Percentiles rank a stretch among this genome's conserved stretches.
Conservation (phyloP, 495 filamentous ascomycete genomes). For the Lindgomyces ingoldianus region DNA sequence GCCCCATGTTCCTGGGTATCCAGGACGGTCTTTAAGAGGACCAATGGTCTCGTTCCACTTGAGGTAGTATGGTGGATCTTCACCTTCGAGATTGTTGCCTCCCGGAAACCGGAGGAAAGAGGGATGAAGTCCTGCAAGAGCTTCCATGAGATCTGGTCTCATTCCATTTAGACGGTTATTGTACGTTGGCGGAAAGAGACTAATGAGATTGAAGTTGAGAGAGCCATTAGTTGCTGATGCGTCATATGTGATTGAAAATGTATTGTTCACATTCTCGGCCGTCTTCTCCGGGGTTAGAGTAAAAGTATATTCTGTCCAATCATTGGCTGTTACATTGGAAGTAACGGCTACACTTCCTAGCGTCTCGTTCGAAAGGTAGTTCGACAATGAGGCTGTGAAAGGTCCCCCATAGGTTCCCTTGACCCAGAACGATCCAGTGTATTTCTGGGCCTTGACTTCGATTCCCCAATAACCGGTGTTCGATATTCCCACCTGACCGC, state of each 20-base stretch:
- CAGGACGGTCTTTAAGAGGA: constrained; percentile 41
- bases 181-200: constrained; percentile 46
- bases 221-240: constrained; percentile 29
- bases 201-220: constrained; percentile 45
- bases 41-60: constrained; percentile 47
- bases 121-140: constrained; percentile 39
- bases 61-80: constrained; percentile 39
- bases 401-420: constrained; percentile 40
- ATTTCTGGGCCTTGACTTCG: constrained; percentile 36
- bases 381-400: constrained; percentile 49
- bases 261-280: constrained; percentile 45
- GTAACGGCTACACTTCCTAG: constrained; percentile 49
- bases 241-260: constrained; percentile 44
- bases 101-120: constrained; percentile 35
- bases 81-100: constrained; percentile 47
- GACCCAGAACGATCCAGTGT: constrained; percentile 45
- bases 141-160: constrained; percentile 42
- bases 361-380: constrained; percentile 50
- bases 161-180: constrained; percentile 43
- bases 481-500: constrained; percentile 34
- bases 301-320: constrained; percentile 56
- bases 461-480: constrained; percentile 41
- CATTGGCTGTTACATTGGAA: constrained; percentile 42
- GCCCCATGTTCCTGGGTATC: constrained; percentile 42
- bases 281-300: constrained; percentile 43